Conservation (phyloP, 257 asterid genomes). For the Gynochthodes officinalis region DNA sequence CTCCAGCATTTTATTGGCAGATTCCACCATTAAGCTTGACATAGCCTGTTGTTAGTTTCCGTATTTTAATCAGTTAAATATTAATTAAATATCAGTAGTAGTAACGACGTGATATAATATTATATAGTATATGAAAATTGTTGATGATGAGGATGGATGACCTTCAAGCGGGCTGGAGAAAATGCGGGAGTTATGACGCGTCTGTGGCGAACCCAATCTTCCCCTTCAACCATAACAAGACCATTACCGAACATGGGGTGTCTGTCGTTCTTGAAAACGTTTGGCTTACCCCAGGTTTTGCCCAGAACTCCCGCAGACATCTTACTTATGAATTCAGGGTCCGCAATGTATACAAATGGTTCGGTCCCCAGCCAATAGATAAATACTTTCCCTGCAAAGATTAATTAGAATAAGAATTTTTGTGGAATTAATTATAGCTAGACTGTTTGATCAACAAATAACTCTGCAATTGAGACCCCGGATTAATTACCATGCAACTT, state of each 20-base stretch:
- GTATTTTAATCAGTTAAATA: no score
- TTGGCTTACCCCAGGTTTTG: slow-evolving; percentile 88
- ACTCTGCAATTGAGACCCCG: no score
- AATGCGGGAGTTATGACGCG: slow-evolving; percentile 84
- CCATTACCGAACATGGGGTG: slow-evolving; percentile 90
- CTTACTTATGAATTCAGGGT: slow-evolving; percentile 63
- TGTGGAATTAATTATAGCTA: no score
- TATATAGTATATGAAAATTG: no score
- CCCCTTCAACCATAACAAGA: slow-evolving; percentile 81
- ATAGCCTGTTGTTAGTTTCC: slow-evolving; percentile 76
- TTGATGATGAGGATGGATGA: no score
- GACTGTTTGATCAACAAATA: no score
- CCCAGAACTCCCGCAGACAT: slow-evolving; percentile 65
- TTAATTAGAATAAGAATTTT: no score
- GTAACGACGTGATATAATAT: no score
- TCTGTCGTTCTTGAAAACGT: slow-evolving; percentile 70
- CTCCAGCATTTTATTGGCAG: slow-evolving; percentile 57
- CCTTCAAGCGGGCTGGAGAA: slow-evolving; percentile 72
- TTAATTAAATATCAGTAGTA: background rate
- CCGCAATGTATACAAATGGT: slow-evolving; percentile 80
- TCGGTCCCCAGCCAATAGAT: slow-evolving; percentile 89
- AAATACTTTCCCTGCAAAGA: slow-evolving; percentile 67
- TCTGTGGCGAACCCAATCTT: slow-evolving; percentile 90
- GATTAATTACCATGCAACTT: slow-evolving; percentile 67
- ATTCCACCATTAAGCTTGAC: slow-evolving; percentile 71